These are phyloP conservation scores for Candida insectalens DNA, from an alignment of 805 yeast species.

Conservation along the genomic window DNA sequence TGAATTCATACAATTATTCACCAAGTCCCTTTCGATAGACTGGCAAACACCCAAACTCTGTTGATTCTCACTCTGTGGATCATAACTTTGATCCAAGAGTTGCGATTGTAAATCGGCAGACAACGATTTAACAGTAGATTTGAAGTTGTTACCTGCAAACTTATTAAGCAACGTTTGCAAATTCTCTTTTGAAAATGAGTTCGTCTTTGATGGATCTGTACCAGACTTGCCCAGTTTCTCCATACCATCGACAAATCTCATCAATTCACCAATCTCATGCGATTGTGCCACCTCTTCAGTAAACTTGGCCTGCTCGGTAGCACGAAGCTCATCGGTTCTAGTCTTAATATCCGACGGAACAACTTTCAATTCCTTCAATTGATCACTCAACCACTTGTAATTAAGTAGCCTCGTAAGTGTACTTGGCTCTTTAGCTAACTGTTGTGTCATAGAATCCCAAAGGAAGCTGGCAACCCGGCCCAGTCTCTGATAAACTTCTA, in stretches of 20 bases:
- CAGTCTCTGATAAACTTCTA: slow-evolving; percentile 10
- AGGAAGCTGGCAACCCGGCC: slow-evolving; percentile 8
- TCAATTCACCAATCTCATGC: slow-evolving; percentile 57
- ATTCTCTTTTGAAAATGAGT: slow-evolving; percentile 52
- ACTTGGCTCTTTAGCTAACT: slow-evolving; percentile 6
- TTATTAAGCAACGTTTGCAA: slow-evolving; percentile 46
- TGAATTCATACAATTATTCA: slow-evolving; percentile 60
- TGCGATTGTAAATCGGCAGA: slow-evolving; percentile 49
- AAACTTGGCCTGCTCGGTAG: slow-evolving; percentile 31
- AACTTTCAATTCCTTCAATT: slow-evolving; percentile 20
- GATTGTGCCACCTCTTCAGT: slow-evolving; percentile 32
- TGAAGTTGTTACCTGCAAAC: slow-evolving; percentile 51
- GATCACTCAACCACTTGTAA: slow-evolving; percentile 40
- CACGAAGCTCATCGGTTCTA: slow-evolving; percentile 20
- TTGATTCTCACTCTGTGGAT: slow-evolving; percentile 17
- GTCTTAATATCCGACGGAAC: slow-evolving; percentile 14
- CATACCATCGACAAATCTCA: slow-evolving; percentile 55
- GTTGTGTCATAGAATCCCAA: slow-evolving; percentile 14
- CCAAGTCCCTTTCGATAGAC: slow-evolving; percentile 41
- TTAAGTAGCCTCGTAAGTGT: slow-evolving; percentile 40
- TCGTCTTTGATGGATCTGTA: slow-evolving; percentile 45
- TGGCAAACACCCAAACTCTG: slow-evolving; percentile 17
- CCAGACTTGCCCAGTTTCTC: slow-evolving; percentile 37
- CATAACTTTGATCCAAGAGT: slow-evolving; percentile 19
- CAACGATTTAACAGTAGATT: slow-evolving; percentile 42